These are phyloP conservation scores for Holtermanniella nyarrowii DNA, from an alignment of 768 basidiomycete genomes.

Conservation along the genomic window DNA sequence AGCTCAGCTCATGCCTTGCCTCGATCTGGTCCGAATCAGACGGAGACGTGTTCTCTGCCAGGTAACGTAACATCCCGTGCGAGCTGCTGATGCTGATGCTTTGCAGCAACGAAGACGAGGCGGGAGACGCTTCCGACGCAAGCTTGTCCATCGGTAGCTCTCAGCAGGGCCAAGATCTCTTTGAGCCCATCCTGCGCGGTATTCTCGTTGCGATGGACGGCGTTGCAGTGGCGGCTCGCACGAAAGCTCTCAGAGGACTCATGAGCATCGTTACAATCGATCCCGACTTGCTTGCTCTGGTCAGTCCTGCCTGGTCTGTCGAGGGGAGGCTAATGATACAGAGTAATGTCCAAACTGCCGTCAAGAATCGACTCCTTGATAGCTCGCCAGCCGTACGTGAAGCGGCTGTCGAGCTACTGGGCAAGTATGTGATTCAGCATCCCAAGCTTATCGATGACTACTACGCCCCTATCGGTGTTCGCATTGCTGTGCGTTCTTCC, in stretches of 20 bases:
- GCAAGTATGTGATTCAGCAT: constrained; percentile 88
- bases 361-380: constrained; percentile 83
- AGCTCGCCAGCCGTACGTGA: constrained; percentile 91
- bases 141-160: constrained; percentile 22
- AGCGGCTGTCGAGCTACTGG: constrained; percentile 90
- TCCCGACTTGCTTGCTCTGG: constrained; percentile 64
- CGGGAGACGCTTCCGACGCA: too few relatives aligned
- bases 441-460: constrained; percentile 83
- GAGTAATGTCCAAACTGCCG: constrained; percentile 58
- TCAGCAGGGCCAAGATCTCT: constrained; percentile 55
- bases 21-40: constrained; percentile 20
- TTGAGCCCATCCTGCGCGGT: constrained; percentile 70
- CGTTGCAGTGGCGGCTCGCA: constrained; percentile 79
- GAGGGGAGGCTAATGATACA: constrained; percentile 5
- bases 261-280: constrained; percentile 85
- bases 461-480: constrained; percentile 74
- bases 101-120: too few relatives aligned
- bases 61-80: too few relatives aligned
- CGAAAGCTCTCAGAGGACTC: constrained; percentile 81
- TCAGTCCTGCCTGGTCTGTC: constrained; percentile 41
- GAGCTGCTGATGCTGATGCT: too few relatives aligned
- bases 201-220: constrained; percentile 73
- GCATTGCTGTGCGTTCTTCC: constrained; percentile 62
- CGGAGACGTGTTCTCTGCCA: constrained; percentile 13
- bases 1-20: too few relatives aligned